Evolutionary conservation across 1,139 yeast genomes (phyloP), one percentile per base, ranked within the genome.

Genomic region (Chernovozyma aurita): DNA sequence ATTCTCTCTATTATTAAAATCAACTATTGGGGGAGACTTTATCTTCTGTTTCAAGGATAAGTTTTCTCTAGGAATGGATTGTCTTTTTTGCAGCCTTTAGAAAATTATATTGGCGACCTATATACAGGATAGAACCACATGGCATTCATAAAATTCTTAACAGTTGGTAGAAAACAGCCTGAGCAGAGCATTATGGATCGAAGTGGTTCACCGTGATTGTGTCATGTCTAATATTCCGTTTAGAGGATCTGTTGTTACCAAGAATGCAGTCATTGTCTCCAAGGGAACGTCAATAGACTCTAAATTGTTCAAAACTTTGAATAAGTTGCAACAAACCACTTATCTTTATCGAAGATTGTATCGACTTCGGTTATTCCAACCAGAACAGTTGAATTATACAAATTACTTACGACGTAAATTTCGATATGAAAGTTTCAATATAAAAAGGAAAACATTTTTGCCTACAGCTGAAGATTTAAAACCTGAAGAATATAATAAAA

Each of bases 401-500:
- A 37, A 34, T 15, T 37, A 37, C 13, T 16, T 37, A 6, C 21
- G 31, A 9, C 31, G 40, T 4, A 31, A 34, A 24, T 34, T 37
- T 25, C 28, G 24, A 11, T 27, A 25, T 18, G 38, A 37, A 16
- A 27, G 29, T 9, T 27, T 34, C 24, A 26, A 26, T 11, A 5
- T 25, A 3, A 44, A 52, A 13, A 43, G 61, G 21, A 25, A 24
- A 2, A 33, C 31, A 16, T 21, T 52, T 6, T 30, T 53, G 4
- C 46, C 43, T 8, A 25, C 40, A 3, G 30, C 29, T 4, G 36
- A 18, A 11, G 18, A 17, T 4, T 37, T 2, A 35, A 17, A 28
- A 8, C 36, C 42, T 8, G 31, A 31, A 0, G 58, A 61, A 24
- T 24, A 62, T 11, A 39, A 53, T 3, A 35, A 43, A 15, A 42